A percentile compares a stretch with the other conserved stretches of the same genome.
Conservation (phyloP, 306 rosid species). For the Ziziphus jujuba region DNA sequence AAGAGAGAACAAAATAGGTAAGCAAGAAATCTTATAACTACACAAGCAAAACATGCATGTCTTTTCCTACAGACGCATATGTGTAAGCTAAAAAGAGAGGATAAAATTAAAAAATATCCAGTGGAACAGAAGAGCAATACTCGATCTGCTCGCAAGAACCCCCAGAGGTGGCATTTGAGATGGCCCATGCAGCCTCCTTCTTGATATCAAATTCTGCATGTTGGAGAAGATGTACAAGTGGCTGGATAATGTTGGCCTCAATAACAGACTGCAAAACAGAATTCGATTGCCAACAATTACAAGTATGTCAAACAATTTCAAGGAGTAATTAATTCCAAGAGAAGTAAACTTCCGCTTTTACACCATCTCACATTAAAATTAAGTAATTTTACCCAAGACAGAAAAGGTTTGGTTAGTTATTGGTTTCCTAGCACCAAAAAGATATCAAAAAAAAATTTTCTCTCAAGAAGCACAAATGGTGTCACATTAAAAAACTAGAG, state of each 20-base stretch:
- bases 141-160: constrained; percentile 71
- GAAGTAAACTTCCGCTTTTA: no score
- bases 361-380: no score
- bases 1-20: no score
- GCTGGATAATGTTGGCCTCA: constrained; percentile 51
- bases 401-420: neutral
- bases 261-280: constrained; percentile 55
- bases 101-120: neutral
- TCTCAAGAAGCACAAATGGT: no score
- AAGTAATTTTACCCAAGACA: no score
- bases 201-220: constrained; percentile 64
- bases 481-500: neutral
- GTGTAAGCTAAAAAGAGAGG: neutral
- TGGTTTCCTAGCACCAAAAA: neutral
- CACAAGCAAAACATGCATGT: neutral
- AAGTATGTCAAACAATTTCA: neutral
- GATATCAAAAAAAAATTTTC: no score
- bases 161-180: constrained; percentile 70
- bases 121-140: constrained; percentile 34
- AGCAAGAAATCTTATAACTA: neutral
- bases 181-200: constrained; percentile 83
- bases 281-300: neutral
- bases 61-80: no score
- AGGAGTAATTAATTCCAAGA: neutral
- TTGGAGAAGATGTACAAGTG: constrained; percentile 62